Percentiles rank a stretch among this genome's conserved stretches.
These are phyloP conservation scores for Paulownia fortunei DNA, from an alignment of 257 asterid species.

Conservation along the genomic window DNA sequence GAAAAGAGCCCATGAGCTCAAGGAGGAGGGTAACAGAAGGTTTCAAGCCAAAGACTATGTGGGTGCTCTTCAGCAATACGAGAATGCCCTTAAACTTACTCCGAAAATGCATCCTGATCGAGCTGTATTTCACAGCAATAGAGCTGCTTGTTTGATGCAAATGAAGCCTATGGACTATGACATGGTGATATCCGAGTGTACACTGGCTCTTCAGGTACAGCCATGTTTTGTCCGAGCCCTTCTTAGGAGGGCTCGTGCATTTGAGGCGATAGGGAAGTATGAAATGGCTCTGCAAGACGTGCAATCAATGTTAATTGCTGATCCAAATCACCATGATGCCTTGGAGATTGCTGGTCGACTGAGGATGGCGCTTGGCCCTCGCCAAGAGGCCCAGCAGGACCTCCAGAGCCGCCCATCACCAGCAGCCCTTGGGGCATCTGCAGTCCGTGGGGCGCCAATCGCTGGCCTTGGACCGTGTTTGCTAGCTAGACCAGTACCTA, in stretches of 20 bases:
- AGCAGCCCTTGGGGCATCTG: slow-evolving; percentile 99
- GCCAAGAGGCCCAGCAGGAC: slow-evolving; percentile 90
- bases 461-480: slow-evolving; percentile 95
- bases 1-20: slow-evolving; percentile 89
- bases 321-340: slow-evolving; percentile 75
- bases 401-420: slow-evolving; percentile 99
- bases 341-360: slow-evolving; percentile 75
- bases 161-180: slow-evolving; percentile 92
- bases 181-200: slow-evolving; percentile 80
- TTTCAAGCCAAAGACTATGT: slow-evolving; percentile 80
- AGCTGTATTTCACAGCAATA: slow-evolving; percentile 92
- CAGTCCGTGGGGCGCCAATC: slow-evolving; percentile 91
- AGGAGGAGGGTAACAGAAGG: slow-evolving; percentile 90
- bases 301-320: slow-evolving; percentile 62
- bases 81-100: slow-evolving; percentile 75
- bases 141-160: slow-evolving; percentile 98
- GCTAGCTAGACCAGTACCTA: slow-evolving; percentile 80
- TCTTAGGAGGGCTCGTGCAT: slow-evolving; percentile 87
- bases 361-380: slow-evolving; percentile 70
- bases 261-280: slow-evolving; percentile 77
- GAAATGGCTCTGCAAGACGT: slow-evolving; percentile 90
- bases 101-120: slow-evolving; percentile 87
- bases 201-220: slow-evolving; percentile 80
- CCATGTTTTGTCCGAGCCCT: slow-evolving; percentile 74
- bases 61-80: slow-evolving; percentile 84